Evolutionary conservation across 352 stramenopile genomes (phyloP), one percentile per base, ranked within the genome.

Genomic region (Discostella stelligera): DNA sequence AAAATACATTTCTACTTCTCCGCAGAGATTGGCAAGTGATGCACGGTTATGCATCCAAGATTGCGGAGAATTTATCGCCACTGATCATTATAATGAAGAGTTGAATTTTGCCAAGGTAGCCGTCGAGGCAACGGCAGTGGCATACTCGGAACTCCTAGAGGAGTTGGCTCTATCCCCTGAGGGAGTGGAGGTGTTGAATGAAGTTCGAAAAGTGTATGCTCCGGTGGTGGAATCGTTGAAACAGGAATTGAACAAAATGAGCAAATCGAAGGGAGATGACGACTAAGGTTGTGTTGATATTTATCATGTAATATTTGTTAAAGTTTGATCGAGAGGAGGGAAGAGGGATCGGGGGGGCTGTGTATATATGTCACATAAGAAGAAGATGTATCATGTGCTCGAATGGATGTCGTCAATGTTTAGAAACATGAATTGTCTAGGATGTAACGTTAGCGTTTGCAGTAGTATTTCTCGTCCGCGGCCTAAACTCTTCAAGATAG

Each of bases 131-230:
- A 54, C 74, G 23, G 48, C 39, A 11, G 52, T 77, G 13, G 60
- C 74, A n/a, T 81, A 68, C 53, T 81, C 74, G 10, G 74, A 81
- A 61, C 39, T 81, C 8, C 39, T 81, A 48, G 74, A 81, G 55
- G 74, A 81, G 56, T 67, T 81, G 37, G 74, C 74, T 18, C 54
- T 72, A 0, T 76, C 66, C 11, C 39, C 69, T 30, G 60, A 80
- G 37, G 66, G 74, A 53, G 66, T 81, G 0, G 52, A 66, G 48
- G 37, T 81, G 27, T 56, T 81, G 13, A 81, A 81, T 73, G 74
- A 72, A 63, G 56, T 81, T 60, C 65, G 74, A 6, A 81, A 75
- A 32, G 20, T 75, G 30, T 70, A 71, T 58, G 64, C 72, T 39
- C 65, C 72, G 10, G 30, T 58, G n/a, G 37, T 75, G 9, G 72